These are phyloP conservation scores for Apiospora hydei DNA, from an alignment of 2,329 filamentous ascomycete genomes.

Conservation along the genomic window DNA sequence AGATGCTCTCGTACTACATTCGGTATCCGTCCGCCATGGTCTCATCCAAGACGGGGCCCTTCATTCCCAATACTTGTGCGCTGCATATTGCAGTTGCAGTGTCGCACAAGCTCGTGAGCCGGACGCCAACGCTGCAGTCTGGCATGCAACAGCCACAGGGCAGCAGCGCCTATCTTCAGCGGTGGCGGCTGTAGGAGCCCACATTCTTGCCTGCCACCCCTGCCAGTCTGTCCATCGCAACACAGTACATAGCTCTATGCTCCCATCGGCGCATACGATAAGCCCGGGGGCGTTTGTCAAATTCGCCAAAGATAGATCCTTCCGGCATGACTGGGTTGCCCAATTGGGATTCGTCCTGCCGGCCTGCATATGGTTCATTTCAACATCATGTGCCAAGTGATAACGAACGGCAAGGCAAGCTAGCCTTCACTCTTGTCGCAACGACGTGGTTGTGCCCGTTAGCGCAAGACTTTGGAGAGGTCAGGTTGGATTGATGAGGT, in stretches of 20 bases:
- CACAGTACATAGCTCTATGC: neutral
- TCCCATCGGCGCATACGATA: neutral
- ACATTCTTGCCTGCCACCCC: neutral
- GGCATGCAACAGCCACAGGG: neutral
- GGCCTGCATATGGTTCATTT: slow-evolving; percentile 20
- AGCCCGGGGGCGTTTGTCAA: neutral
- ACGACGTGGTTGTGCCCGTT: neutral
- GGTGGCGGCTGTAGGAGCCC: slow-evolving; percentile 7
- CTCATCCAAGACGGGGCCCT: neutral
- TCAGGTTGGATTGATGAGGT: neutral
- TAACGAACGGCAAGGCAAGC: neutral
- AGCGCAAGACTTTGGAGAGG: neutral
- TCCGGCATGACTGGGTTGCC: neutral
- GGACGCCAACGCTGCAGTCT: neutral
- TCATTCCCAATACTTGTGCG: neutral
- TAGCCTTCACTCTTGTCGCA: neutral
- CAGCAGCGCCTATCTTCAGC: slow-evolving; percentile 3
- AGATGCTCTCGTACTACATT: neutral
- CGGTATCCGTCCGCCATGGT: neutral
- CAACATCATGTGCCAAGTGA: slow-evolving; percentile 10
- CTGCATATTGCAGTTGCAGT: neutral
- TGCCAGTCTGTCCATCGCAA: neutral
- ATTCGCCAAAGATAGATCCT: neutral
- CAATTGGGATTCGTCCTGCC: neutral
- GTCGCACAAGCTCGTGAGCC: neutral